Evolutionary conservation across 139 green algal species (phyloP), one percentile per base, ranked within the genome.

Genomic region (Volvox reticuliferus): DNA sequence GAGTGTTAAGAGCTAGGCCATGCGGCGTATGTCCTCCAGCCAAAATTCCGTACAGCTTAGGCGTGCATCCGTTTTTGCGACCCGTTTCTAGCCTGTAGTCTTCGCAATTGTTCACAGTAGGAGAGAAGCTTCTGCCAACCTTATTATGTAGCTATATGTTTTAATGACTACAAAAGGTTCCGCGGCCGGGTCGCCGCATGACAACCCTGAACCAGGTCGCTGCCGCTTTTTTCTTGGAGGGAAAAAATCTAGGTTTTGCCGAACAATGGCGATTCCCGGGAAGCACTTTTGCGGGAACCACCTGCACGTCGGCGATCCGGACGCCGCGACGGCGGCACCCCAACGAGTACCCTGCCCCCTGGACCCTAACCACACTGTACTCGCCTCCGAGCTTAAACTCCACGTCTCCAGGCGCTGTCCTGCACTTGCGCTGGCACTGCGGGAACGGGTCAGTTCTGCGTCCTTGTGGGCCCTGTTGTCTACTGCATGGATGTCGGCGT

Each of bases 221-320:
- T 90, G 86, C 69, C 33, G 62, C 30, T 90, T 69, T 24, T 82
- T 68, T 13, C 24, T 90, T 1, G 71, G 16, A 0, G 86, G 50
- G 6, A 75, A 18, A 2, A 90, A 90, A 33, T 18, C 30, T 1
- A 65, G 86, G 0, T 84, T 65, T 19, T 90, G 86, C 26, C 22
- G 86, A 12, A 44, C 55, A 13, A 0, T 78, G 19, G 73, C 75
- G 0, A 32, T 85, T 20, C 30, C 86, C 0, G 75, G 55, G 1
- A 55, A 84, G 73, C 75, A 21, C 2, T 90, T 63, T 17, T 90
- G 86, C 86, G 86, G 86, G 21, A 90, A 90, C 55, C 86, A 90
- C 22, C 24, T 89, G 24, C 36, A 80, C 26, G 22, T 69, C 21
- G 35, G 33, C 12, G 82, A 33, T 68, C 13, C 83, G 26, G 36